Evolutionary conservation across 805 yeast species (phyloP).

Genomic region (Spathaspora sp.): DNA sequence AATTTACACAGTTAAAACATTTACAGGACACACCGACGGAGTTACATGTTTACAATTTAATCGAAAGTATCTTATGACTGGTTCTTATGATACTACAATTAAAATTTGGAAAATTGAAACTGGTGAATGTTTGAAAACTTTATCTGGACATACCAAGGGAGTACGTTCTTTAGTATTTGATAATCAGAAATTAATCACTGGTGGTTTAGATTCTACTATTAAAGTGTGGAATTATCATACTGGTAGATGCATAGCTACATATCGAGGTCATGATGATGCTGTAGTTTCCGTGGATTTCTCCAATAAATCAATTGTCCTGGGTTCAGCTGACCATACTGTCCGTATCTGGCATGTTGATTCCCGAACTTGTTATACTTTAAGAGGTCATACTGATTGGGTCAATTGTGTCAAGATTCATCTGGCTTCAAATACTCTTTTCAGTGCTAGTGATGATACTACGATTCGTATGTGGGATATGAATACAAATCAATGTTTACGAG

Average conservation of each 20-base stretch:
- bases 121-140: slow-evolving; percentile 71
- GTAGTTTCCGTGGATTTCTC: slow-evolving; percentile 81
- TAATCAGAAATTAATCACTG: slow-evolving; percentile 84
- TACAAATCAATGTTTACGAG: slow-evolving; percentile 72
- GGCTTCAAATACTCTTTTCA: slow-evolving; percentile 71
- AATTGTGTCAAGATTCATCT: slow-evolving; percentile 85
- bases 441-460: slow-evolving; percentile 89
- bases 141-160: slow-evolving; percentile 86
- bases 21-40: slow-evolving; percentile 83
- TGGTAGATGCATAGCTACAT: slow-evolving; percentile 91
- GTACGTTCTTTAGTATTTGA: slow-evolving; percentile 84
- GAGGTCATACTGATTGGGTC: slow-evolving; percentile 94
- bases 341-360: slow-evolving; percentile 97
- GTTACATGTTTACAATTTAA: slow-evolving; percentile 86
- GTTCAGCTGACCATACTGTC: slow-evolving; percentile 88
- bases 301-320: slow-evolving; percentile 81
- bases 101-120: slow-evolving; percentile 91
- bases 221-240: slow-evolving; percentile 95
- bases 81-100: slow-evolving; percentile 85
- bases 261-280: slow-evolving; percentile 86
- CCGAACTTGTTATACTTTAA: slow-evolving; percentile 83
- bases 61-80: slow-evolving; percentile 73
- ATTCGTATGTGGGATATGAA: slow-evolving; percentile 92
- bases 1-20: slow-evolving; percentile 55
- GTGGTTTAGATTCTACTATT: slow-evolving; percentile 86